Conservation (phyloP, 768 basidiomycete genomes). For the Fistulinella prunicolor region DNA sequence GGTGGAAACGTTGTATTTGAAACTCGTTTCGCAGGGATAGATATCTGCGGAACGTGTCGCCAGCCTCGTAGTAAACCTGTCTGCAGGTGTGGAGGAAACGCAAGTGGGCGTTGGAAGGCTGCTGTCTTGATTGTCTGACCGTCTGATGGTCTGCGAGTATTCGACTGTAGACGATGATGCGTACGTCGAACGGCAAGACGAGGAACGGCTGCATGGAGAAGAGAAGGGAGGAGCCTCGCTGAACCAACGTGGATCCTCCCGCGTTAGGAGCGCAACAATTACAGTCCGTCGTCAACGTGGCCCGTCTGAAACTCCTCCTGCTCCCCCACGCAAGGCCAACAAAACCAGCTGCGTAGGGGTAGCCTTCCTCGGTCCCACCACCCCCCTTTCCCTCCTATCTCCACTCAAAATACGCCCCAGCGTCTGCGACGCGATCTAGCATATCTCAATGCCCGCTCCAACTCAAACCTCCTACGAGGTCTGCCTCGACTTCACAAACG, state of each 20-base stretch:
- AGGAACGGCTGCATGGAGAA: too few species aligned
- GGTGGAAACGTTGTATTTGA: too few species aligned
- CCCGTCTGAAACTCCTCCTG: slow-evolving; percentile 27
- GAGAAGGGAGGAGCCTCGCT: too few species aligned
- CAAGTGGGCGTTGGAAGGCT: too few species aligned
- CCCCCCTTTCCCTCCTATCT: slow-evolving; percentile 15
- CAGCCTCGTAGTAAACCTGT: too few species aligned
- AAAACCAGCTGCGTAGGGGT: slow-evolving; percentile 30
- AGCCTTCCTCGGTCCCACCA: slow-evolving; percentile 17
- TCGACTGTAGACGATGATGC: too few species aligned
- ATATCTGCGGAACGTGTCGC: too few species aligned
- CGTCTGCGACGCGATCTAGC: slow-evolving; percentile 34
- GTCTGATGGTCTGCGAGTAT: too few species aligned
- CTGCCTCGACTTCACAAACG: slow-evolving; percentile 66
- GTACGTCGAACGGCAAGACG: too few species aligned
- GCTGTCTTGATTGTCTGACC: too few species aligned
- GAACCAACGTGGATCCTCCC: slow-evolving; percentile 29
- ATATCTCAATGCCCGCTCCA: slow-evolving; percentile 51
- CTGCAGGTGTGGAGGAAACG: too few species aligned
- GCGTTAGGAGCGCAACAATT: slow-evolving; percentile 32
- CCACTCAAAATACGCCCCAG: slow-evolving; percentile 18
- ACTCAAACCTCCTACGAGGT: slow-evolving; percentile 58
- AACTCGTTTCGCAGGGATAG: too few species aligned
- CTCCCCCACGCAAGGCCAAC: slow-evolving; percentile 32
- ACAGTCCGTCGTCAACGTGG: slow-evolving; percentile 23